Base-by-base conservation (phyloP, 371 early-diverging fungal species). In the Mucor circinelloides region DNA sequence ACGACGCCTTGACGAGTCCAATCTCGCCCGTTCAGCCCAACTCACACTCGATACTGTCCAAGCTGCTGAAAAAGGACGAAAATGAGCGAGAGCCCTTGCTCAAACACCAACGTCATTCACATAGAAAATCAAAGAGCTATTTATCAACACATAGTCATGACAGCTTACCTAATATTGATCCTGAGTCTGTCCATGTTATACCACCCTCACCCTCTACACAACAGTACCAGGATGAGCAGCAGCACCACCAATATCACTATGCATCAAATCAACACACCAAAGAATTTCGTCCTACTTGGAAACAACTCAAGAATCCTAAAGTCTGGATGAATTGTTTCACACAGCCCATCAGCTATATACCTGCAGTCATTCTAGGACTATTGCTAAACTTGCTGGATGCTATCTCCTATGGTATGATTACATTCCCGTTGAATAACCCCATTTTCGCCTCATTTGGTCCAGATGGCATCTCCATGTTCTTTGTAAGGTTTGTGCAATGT, bases 401-500 rank as follows among this genome's bases (percentile, higher is more conserved):
- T 5, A 85, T 96, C 23, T 94, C 94, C 19, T 95, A 95, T 77
- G 96, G 91, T 84, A 90, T 96, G 79, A 97, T 98, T 70, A 92
- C 94, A 5, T 98, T 98, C 68, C 99, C 99, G 0, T 70, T 91
- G 9, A 83, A 88, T 38, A 85, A 91, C 21, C 85, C 92, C 0
- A 87, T 89, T 15, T 95, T 94, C 74, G 89, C 88, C 54, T 72
- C 82, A 2, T 87, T 95, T 73, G 98, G 95, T 4, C 90, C 95
- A 1, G 91, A 91, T 69, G 99, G 99, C 32, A 94, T 97, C 50
- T 91, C 94, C 67, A 96, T 97, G 93, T 97, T 94, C 71, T 88
- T 90, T 83, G 88, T 91, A 28, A 93, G 94, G 83, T 93, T 92
- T 30, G 28, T 19, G 9, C 34, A 59, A 17, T 17, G 27, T 17